Evolutionary conservation across 192 early-diverging fungal species (phyloP).

Genomic region (Gigaspora rosea): DNA sequence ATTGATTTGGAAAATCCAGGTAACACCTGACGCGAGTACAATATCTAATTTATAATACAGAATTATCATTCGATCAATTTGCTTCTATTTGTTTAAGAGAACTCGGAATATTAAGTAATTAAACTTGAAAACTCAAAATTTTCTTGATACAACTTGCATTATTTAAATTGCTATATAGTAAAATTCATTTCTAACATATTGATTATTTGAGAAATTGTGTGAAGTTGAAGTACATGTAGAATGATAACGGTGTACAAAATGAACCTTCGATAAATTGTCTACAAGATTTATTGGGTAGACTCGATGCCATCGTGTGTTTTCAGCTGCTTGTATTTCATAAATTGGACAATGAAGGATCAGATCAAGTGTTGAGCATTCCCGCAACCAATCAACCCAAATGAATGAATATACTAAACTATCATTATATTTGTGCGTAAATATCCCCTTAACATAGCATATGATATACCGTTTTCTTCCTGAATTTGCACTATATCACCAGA

Average conservation of each 20-base stretch:
- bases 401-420: not conserved
- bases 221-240: not conserved
- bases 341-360: not conserved
- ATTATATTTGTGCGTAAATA: constrained; percentile 13
- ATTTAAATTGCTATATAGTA: not conserved
- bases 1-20: no score
- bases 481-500: not conserved
- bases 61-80: no score
- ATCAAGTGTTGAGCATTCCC: not conserved
- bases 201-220: not conserved
- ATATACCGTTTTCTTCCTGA: not conserved
- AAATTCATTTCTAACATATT: not conserved
- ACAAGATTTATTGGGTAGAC: not conserved
- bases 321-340: constrained; percentile 1
- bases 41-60: no score
- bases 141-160: not conserved
- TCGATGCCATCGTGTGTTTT: not conserved
- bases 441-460: not conserved
- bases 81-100: no score
- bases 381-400: not conserved
- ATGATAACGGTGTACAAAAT: not conserved
- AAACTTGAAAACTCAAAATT: no score
- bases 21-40: no score
- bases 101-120: no score
- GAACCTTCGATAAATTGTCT: not conserved